Evolutionary conservation across 2,329 filamentous ascomycete species (phyloP), one percentile per base, ranked within the genome.

Genomic region (Tolypocladium amazonense): DNA sequence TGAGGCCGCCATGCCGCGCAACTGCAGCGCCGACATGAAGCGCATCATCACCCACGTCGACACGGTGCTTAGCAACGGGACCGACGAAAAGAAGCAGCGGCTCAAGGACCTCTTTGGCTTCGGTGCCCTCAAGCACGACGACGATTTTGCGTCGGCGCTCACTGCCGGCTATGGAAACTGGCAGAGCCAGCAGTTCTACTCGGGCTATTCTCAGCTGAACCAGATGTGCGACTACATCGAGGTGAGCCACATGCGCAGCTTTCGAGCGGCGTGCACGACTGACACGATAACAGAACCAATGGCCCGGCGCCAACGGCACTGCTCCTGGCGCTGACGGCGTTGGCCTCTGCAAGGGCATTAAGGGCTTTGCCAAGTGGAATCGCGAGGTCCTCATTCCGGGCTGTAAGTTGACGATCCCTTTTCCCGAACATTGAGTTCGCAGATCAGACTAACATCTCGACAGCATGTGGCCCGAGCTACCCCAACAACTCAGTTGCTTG

Each of bases 11-110:
- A 73, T 74, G 1, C 79, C 80, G 70, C 69, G 77, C 2, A 81
- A 83, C 57, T 93, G 89, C 69, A 80, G 90, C 56, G 71, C 76
- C 1, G 79, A 81, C 8, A 85, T 85, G 1, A 82, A 86, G 66
- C 83, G 74, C 61, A 67, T 81, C 38, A 77, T 77, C 18, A 68
- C 78, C 56, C 67, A 78, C 23, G 69, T 81, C 9, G 80, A 83
- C 68, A 74, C 75, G 56, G 76, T 81, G 57, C 72, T 82, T 12
- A 71, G 76, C 35, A 68, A 71, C 56, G 71, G 74, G 61, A 59
- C 57, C 14, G 50, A 58, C 3, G 66, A 70, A 38, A 68, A 66
- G 41, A 69, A 69, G 58, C 62, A 69, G 5, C 69, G 82, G 35
- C 86, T 78, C n/a, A 71, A 73, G 59, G 64, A 71, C 23, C 65